Conservation (phyloP, 495 filamentous ascomycete genomes). For the Aspergillus asperescens region DNA sequence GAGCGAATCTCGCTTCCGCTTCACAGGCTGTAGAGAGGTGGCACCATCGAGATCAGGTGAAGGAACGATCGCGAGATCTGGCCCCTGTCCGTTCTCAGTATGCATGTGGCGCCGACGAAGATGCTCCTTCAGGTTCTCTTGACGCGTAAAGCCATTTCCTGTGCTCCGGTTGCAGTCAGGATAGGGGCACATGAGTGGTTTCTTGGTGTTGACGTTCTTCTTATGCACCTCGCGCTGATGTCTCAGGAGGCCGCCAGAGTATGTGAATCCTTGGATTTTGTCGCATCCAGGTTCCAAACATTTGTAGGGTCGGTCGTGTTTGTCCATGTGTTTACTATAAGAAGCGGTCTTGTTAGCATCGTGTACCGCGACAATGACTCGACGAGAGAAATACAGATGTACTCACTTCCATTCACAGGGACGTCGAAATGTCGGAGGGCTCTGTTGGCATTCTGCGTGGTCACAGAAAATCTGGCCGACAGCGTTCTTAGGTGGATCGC, state of each 20-base stretch:
- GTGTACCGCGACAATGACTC: neutral
- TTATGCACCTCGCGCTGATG: constrained; percentile 90
- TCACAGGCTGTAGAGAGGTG: constrained; percentile 26
- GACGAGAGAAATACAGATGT: neutral
- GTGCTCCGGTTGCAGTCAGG: constrained; percentile 79
- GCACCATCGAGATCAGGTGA: constrained; percentile 28
- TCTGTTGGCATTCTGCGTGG: constrained; percentile 52
- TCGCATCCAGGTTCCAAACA: constrained; percentile 72
- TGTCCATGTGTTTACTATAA: constrained; percentile 89
- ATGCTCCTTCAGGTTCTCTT: constrained; percentile 90
- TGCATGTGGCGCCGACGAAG: constrained; percentile 74
- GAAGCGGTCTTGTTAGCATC: constrained; percentile 21
- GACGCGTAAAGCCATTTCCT: constrained; percentile 75
- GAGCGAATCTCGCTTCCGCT: constrained; percentile 45
- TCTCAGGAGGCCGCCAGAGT: constrained; percentile 78
- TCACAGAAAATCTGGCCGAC: constrained; percentile 69
- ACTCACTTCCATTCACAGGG: constrained; percentile 93
- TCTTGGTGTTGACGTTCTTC: constrained; percentile 77
- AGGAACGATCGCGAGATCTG: constrained; percentile 29
- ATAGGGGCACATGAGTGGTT: constrained; percentile 76
- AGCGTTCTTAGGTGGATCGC: constrained; percentile 57
- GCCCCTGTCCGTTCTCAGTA: constrained; percentile 40
- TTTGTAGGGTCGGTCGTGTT: constrained; percentile 87
- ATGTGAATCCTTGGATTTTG: constrained; percentile 89
- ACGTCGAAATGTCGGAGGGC: constrained; percentile 59